These are phyloP conservation scores for Neurospora sp. DNA, from an alignment of 495 filamentous ascomycete genomes.

Conservation along the genomic window DNA sequence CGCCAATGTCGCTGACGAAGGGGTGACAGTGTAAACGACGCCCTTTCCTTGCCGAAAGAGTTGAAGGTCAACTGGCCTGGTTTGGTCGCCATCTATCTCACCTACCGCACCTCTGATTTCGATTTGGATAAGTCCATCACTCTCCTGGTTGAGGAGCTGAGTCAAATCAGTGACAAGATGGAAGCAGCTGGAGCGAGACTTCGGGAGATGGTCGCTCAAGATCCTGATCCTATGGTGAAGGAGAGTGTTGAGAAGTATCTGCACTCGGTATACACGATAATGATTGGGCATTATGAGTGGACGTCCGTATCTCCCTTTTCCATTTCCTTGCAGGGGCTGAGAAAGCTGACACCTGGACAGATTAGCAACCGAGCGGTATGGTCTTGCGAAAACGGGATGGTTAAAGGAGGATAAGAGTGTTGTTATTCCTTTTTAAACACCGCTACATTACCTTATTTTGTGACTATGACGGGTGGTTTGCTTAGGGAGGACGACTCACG, in stretches of 20 bases:
- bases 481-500: background rate
- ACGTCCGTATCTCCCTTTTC: background rate
- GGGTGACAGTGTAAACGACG: conserved; percentile 14
- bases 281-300: conserved; percentile 11
- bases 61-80: conserved; percentile 12
- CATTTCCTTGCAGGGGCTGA: background rate
- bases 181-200: background rate
- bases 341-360: background rate
- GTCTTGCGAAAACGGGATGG: background rate
- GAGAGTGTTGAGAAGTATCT: conserved; percentile 3
- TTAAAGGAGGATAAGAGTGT: conserved; percentile 4
- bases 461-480: background rate
- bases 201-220: background rate
- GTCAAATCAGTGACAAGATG: background rate
- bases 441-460: no score
- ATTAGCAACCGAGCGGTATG: conserved; percentile 6
- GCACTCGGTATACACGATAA: background rate
- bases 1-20: no score
- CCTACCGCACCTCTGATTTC: no score
- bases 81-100: background rate
- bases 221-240: background rate
- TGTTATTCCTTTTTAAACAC: background rate
- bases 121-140: background rate
- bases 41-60: conserved; percentile 26
- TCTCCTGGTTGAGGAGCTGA: background rate